Evolutionary conservation across 192 early-diverging fungal species (phyloP), one percentile per base, ranked within the genome.

Genomic region (Mortierella antarctica): DNA sequence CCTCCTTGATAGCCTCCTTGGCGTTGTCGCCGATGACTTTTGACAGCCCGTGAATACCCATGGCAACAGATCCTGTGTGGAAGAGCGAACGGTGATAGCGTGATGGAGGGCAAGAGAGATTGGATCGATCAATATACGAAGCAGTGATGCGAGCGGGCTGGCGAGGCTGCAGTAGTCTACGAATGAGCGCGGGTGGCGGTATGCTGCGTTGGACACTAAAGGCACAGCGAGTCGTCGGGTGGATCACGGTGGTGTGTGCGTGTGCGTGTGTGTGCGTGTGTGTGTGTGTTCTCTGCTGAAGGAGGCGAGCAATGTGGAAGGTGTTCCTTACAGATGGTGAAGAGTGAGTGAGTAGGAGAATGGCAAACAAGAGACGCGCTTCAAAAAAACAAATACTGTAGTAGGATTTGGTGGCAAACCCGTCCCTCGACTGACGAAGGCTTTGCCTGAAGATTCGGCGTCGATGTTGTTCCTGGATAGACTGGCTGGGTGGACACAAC

Each of bases 11-110:
- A 6, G 96, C 95, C 18, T 73, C 71, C n/a, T 95, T 92, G 13
- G 95, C 96, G 78, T 95, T 84, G 87, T 98, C 97, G 48, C 91
- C 90, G 58, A 99, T 96, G 53, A 99, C 91, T 83, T 98, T 96
- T 46, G 91, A 91, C 6, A 99, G 84, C 7, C 95, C 95, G 67
- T 92, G 89, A 81, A 95, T 95, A 77, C 94, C 95, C 94, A 95
- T 91, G 52, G 55, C 62, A 18, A 62, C 50, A 50, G 67, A 80
- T 60, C 56, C 77, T 64, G 67, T 31, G 20, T 76, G 67, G 14
- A 78, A 70, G 13, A 21, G n/a, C 6, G 12, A 60, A 20, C 6
- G 41, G 45, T 65, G 21, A 40, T 9, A 59, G 18, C 3, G 13
- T 1, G 18, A 45, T 31, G 14, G 45, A n/a, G 45, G 20, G 23